Conservation (phyloP, 2,329 filamentous ascomycete genomes). For the Monilinia fructigena region DNA sequence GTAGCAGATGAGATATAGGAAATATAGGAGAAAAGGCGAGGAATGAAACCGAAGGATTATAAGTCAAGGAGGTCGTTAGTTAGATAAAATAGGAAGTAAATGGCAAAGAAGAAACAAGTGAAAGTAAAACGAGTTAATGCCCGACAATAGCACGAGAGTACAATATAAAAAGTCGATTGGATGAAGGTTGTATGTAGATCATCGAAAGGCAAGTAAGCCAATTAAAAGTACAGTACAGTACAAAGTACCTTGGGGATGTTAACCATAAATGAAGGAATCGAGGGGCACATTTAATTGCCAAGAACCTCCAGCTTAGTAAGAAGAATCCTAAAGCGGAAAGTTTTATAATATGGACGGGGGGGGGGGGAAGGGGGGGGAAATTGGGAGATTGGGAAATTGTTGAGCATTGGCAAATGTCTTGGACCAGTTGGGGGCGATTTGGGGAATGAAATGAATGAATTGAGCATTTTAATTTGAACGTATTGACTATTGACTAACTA, state of each 20-base stretch:
- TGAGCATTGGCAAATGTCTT: conserved; percentile 4
- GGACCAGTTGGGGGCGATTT: not conserved
- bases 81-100: not conserved
- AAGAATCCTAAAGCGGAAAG: conserved; percentile 4
- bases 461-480: too few species aligned
- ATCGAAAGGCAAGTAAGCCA: not conserved
- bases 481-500: too few species aligned
- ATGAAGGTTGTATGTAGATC: not conserved
- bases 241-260: too few species aligned
- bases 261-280: too few species aligned
- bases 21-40: conserved; percentile 1
- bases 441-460: not conserved
- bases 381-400: conserved; percentile 1
- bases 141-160: conserved; percentile 13
- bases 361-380: too few species aligned
- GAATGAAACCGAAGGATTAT: not conserved
- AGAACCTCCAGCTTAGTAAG: not conserved
- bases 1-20: not conserved
- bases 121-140: conserved; percentile 19
- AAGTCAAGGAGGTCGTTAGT: not conserved
- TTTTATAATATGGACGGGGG: not conserved
- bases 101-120: not conserved
- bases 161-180: conserved; percentile 17
- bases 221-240: too few species aligned
- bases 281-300: too few species aligned